Percentiles rank a stretch among this genome's conserved stretches.
Conservation (phyloP, 139 green algal species). For the Chlamydomonas applanata region DNA sequence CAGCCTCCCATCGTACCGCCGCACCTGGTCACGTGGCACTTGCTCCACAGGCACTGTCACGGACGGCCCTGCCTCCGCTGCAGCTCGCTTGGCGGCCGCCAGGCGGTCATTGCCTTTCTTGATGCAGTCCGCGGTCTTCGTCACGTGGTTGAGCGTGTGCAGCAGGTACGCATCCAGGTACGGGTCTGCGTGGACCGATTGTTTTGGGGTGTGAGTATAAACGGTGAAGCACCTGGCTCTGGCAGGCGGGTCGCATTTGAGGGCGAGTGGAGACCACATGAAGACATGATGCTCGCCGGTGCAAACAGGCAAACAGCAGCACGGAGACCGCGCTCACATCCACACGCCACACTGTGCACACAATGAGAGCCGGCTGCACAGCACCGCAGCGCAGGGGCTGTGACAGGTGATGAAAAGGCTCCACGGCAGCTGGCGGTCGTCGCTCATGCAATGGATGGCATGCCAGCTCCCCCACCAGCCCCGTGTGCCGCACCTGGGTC, state of each 20-base stretch:
- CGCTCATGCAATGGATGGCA: too few relatives aligned
- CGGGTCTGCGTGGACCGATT: conserved; percentile 27
- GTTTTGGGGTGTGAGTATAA: not conserved
- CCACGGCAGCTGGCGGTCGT: too few relatives aligned
- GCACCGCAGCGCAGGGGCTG: too few relatives aligned
- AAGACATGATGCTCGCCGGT: not conserved
- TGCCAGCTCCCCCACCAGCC: too few relatives aligned
- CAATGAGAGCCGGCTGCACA: too few relatives aligned
- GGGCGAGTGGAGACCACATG: not conserved
- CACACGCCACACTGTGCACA: too few relatives aligned
- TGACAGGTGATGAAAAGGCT: too few relatives aligned
- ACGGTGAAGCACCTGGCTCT: not conserved
- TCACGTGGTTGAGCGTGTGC: conserved; percentile 81
- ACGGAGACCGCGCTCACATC: too few relatives aligned
- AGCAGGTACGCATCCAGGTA: conserved; percentile 75
- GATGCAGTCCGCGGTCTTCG: conserved; percentile 75
- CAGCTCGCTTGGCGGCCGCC: conserved; percentile 10
- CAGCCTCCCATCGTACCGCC: too few relatives aligned
- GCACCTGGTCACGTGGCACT: conserved; percentile 72
- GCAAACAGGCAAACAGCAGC: not conserved
- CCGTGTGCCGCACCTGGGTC: not conserved
- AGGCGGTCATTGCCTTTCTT: conserved; percentile 81
- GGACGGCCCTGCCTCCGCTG: not conserved
- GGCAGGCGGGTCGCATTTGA: not conserved
- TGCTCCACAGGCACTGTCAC: not conserved